These are phyloP conservation scores for Marchantia paleacea DNA, from an alignment of 225 moss, liverwort and hornwort genomes.

Conservation along the genomic window DNA sequence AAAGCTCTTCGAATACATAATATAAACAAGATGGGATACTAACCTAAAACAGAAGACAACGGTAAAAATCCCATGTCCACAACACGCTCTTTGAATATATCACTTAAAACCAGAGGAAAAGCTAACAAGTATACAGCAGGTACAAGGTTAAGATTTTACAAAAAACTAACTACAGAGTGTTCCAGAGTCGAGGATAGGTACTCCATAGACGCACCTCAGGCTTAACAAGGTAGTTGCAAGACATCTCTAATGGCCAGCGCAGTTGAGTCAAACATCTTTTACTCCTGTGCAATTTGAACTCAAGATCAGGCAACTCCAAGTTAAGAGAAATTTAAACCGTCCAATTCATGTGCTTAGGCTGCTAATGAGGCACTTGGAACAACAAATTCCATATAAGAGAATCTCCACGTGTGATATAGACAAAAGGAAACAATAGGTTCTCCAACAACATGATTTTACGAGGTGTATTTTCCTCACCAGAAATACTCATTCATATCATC, in stretches of 20 bases:
- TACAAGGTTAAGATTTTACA: neutral
- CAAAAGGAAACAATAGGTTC: neutral
- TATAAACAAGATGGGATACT: too few relatives aligned
- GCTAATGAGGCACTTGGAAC: neutral
- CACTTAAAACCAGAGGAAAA: too few relatives aligned
- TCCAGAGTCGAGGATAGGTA: neutral
- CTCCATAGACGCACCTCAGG: conserved; percentile 25
- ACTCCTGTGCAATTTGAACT: conserved; percentile 46
- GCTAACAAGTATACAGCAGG: neutral
- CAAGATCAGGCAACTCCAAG: neutral
- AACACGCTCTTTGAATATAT: too few relatives aligned
- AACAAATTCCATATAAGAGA: neutral
- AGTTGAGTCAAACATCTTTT: conserved; percentile 86
- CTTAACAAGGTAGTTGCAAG: conserved; percentile 66
- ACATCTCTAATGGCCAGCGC: conserved; percentile 66
- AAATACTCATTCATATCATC: conserved; percentile 99
- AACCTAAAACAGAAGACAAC: too few relatives aligned
- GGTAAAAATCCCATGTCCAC: too few relatives aligned
- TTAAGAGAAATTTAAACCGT: neutral
- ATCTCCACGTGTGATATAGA: neutral
- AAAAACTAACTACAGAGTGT: neutral
- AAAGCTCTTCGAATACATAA: too few relatives aligned
- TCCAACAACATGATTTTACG: neutral
- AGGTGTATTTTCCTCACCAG: conserved; percentile 47
- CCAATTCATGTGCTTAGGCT: neutral